These are phyloP conservation scores for Fagus sylvatica DNA, from an alignment of 306 rosid genomes.

Conservation along the genomic window DNA sequence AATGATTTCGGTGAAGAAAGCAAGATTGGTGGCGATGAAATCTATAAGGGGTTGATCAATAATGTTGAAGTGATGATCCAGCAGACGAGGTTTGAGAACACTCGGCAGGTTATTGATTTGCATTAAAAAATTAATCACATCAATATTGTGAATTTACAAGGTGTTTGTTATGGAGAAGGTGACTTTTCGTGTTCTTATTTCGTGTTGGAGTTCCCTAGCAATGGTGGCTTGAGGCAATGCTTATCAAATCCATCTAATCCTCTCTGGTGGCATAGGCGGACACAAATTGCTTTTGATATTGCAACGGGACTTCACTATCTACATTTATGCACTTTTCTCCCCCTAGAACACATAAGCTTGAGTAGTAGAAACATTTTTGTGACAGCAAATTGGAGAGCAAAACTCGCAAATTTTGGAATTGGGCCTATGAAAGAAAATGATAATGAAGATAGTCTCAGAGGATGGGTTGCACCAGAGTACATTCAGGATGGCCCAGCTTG, in stretches of 20 bases:
- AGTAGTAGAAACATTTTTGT: constrained; percentile 53
- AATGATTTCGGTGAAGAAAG: constrained; percentile 53
- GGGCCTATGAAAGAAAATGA: constrained; percentile 17
- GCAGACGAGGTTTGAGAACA: constrained; percentile 55
- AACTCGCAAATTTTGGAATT: constrained; percentile 51
- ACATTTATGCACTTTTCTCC: constrained; percentile 58
- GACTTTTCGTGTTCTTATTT: constrained; percentile 51
- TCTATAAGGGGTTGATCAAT: constrained; percentile 44
- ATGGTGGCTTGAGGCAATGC: constrained; percentile 60
- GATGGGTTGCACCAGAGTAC: constrained; percentile 42
- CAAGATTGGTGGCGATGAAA: constrained; percentile 33
- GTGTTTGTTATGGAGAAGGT: constrained; percentile 56
- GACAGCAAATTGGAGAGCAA: constrained; percentile 53
- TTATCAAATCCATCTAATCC: constrained; percentile 15
- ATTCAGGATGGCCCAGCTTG: constrained; percentile 20
- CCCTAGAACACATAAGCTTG: constrained; percentile 54
- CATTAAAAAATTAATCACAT: constrained; percentile 69
- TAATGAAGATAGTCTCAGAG: constrained; percentile 8
- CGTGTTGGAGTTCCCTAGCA: constrained; percentile 63
- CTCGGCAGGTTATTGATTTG: constrained; percentile 48
- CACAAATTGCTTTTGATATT: constrained; percentile 63
- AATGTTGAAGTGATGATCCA: constrained; percentile 56
- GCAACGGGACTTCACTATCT: constrained; percentile 76
- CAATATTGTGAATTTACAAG: constrained; percentile 61
- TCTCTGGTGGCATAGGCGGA: constrained; percentile 46